Conservation (phyloP, 2,329 filamentous ascomycete species). For the Anthostomella pinea region DNA sequence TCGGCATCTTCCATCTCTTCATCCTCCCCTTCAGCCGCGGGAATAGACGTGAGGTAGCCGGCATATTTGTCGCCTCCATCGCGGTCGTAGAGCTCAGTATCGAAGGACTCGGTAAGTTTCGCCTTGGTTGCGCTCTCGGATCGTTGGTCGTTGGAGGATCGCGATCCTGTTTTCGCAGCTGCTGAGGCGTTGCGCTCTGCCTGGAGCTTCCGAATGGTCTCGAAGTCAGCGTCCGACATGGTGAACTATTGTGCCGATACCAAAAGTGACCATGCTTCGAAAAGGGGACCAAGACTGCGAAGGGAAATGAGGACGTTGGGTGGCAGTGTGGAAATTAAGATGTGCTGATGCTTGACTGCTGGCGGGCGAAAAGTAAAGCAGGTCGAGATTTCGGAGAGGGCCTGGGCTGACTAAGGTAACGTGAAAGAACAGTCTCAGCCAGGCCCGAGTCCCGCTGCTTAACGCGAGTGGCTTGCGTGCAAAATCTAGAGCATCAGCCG, state of each 20-base stretch:
- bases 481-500: no score
- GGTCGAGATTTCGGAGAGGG: no score
- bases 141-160: slow-evolving; percentile 79
- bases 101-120: slow-evolving; percentile 85
- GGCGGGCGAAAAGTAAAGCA: no score
- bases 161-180: slow-evolving; percentile 76
- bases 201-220: slow-evolving; percentile 82
- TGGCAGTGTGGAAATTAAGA: slow-evolving; percentile 15
- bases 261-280: slow-evolving; percentile 28
- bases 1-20: slow-evolving; percentile 74
- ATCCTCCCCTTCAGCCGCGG: slow-evolving; percentile 73
- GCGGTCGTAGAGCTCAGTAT: slow-evolving; percentile 82
- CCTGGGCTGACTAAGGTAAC: no score
- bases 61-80: slow-evolving; percentile 77
- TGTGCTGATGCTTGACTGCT: slow-evolving; percentile 20
- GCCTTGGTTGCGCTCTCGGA: slow-evolving; percentile 83
- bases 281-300: slow-evolving; percentile 9
- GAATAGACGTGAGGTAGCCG: slow-evolving; percentile 88
- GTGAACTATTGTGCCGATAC: slow-evolving; percentile 32
- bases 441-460: no score
- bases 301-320: slow-evolving; percentile 8
- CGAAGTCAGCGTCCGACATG: slow-evolving; percentile 81
- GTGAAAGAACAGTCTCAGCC: no score
- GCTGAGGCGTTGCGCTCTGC: slow-evolving; percentile 85
- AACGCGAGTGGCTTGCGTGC: no score